Percentiles rank a stretch among this genome's conserved stretches.
Conservation (phyloP, 805 yeast species). For the Lipomyces starkeyi region DNA sequence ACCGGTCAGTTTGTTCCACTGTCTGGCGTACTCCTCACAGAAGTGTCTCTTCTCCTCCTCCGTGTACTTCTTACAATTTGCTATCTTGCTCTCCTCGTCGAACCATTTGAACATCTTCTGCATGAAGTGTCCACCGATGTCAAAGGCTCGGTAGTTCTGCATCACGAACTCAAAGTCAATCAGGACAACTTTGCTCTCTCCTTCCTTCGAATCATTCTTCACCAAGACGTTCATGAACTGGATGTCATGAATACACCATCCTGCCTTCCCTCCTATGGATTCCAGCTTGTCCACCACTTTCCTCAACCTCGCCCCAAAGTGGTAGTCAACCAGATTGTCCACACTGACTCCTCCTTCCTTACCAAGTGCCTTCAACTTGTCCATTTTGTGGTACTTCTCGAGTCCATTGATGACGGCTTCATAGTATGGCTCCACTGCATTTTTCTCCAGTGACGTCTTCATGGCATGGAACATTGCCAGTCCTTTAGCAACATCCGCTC, state of each 20-base stretch:
- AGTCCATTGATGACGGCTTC: constrained; percentile 3
- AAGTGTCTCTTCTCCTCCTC: constrained; percentile 1
- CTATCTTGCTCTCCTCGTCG: constrained; percentile 2
- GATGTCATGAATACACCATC: background rate
- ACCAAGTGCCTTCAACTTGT: constrained; percentile 5
- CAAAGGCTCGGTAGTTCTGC: constrained; percentile 1
- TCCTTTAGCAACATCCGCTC: constrained; percentile 3
- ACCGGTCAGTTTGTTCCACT: background rate
- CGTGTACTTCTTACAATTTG: background rate
- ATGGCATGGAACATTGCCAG: background rate
- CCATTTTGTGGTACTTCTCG: constrained; percentile 1
- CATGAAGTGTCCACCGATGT: constrained; percentile 4
- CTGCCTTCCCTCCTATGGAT: background rate
- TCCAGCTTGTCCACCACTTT: constrained; percentile 4
- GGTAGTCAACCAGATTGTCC: background rate
- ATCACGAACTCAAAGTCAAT: constrained; percentile 4
- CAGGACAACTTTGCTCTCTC: constrained; percentile 1
- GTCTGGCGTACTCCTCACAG: constrained; percentile 3
- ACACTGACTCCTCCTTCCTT: constrained; percentile 1
- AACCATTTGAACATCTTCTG: constrained; percentile 3
- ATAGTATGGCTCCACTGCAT: background rate
- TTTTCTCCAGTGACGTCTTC: background rate
- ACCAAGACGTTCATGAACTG: constrained; percentile 2
- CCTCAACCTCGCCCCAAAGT: constrained; percentile 4
- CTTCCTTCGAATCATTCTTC: background rate